phyloP scores from a whole-genome alignment of 805 yeast genomes.

The Wickerhamomyces xylosicus region DNA sequence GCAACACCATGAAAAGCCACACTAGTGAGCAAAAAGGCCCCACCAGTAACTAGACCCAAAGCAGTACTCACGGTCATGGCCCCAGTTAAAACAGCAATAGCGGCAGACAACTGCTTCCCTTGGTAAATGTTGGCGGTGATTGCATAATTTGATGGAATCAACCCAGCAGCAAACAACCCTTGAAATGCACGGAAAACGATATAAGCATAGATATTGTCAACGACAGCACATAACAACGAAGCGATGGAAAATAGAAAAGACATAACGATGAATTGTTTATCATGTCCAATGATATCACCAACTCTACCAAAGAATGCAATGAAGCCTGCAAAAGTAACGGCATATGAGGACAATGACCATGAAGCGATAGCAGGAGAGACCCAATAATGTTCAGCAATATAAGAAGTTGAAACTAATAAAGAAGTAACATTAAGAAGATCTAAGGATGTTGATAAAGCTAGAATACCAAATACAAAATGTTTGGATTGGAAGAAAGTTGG shows the following conservation, averaged over 20 bases:
- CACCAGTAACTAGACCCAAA: conserved; percentile 31
- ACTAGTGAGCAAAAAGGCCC: conserved; percentile 28
- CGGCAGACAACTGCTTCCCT: conserved; percentile 18
- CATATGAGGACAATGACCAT: conserved; percentile 34
- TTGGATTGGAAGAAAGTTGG: background rate
- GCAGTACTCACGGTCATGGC: conserved; percentile 24
- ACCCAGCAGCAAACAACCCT: conserved; percentile 32
- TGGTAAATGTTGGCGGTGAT: conserved; percentile 21
- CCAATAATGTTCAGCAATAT: background rate
- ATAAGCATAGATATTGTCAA: conserved; percentile 23
- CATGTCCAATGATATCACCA: conserved; percentile 31
- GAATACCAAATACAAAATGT: background rate
- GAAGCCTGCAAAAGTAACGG: conserved; percentile 32
- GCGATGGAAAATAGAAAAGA: conserved; percentile 17
- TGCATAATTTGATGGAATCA: conserved; percentile 28
- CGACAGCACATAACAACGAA: conserved; percentile 26
- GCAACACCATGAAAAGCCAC: conserved; percentile 31
- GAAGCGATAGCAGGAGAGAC: conserved; percentile 19
- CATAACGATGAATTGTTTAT: conserved; percentile 17
- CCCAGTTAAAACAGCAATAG: conserved; percentile 18
- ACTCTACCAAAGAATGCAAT: conserved; percentile 30
- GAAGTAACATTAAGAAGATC: background rate
- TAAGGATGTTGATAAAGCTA: background rate
- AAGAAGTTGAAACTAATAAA: background rate
- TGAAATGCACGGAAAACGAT: conserved; percentile 35